Conservation (phyloP, 108 stramenopile species). For the Pseudonitzschia multistriata region DNA sequence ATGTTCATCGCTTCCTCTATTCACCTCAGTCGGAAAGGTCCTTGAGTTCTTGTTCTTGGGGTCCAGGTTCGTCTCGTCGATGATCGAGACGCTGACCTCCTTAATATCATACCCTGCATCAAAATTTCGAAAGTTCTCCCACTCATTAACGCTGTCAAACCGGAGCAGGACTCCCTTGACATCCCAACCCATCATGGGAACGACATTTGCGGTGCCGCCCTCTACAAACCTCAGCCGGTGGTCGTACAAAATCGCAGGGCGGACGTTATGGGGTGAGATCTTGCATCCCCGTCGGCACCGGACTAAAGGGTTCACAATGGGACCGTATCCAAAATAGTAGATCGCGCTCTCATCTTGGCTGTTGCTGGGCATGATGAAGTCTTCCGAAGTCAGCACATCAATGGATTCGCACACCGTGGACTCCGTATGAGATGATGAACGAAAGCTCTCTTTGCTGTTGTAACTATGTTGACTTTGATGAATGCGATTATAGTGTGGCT, state of each 20-base stretch:
- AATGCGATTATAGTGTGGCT: too few species aligned
- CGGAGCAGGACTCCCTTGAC: slow-evolving; percentile 35
- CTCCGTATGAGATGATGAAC: not conserved
- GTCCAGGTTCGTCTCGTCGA: not conserved
- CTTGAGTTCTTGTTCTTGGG: not conserved
- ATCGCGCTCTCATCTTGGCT: not conserved
- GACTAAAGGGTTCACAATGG: slow-evolving; percentile 34
- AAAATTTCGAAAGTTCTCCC: slow-evolving; percentile 14
- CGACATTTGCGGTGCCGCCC: slow-evolving; percentile 28
- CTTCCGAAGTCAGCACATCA: not conserved
- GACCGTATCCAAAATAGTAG: slow-evolving; percentile 37
- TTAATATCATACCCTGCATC: slow-evolving; percentile 9
- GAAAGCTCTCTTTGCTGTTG: not conserved
- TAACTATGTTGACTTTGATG: too few species aligned
- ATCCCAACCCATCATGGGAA: slow-evolving; percentile 25
- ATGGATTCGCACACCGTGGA: not conserved
- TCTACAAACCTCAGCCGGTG: slow-evolving; percentile 26
- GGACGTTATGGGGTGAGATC: not conserved
- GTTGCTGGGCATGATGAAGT: not conserved
- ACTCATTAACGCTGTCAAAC: slow-evolving; percentile 18
- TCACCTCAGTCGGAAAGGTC: not conserved
- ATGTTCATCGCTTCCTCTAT: not conserved
- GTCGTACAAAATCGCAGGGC: slow-evolving; percentile 25
- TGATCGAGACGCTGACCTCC: not conserved
- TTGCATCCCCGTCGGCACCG: slow-evolving; percentile 15